Evolutionary conservation across 1,284 basidiomycete genomes (phyloP).

Genomic region (Ceratobasidium sp.): DNA sequence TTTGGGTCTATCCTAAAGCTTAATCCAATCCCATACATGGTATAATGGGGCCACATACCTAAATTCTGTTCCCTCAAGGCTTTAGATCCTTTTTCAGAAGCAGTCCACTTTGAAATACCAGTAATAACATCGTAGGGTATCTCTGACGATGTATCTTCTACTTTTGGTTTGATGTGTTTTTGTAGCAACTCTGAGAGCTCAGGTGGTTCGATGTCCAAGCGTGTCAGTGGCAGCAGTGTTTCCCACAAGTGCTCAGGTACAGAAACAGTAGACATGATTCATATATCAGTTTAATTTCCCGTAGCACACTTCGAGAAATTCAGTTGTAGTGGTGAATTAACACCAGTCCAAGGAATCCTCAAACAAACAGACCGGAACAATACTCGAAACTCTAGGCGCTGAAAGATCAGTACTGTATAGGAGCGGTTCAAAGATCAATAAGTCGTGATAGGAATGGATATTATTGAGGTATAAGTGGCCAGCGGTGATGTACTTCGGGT

Average conservation of each 20-base stretch:
- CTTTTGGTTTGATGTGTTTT: conserved; percentile 40
- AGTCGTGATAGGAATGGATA: no score
- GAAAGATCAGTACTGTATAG: no score
- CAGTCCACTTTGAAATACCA: conserved; percentile 71
- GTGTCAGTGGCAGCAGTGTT: conserved; percentile 4
- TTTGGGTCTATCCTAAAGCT: conserved; percentile 50
- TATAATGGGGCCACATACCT: conserved; percentile 9
- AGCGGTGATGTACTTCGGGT: background rate
- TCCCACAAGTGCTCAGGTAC: conserved; percentile 29
- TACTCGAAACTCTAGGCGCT: background rate
- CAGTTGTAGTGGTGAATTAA: no score
- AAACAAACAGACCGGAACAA: no score
- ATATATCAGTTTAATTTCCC: background rate
- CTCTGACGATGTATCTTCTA: conserved; percentile 50
- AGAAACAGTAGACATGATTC: conserved; percentile 21
- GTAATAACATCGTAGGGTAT: conserved; percentile 68
- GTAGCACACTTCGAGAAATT: no score
- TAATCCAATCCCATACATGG: background rate
- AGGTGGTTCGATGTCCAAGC: conserved; percentile 2
- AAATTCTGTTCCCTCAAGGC: conserved; percentile 58
- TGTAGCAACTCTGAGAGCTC: conserved; percentile 1
- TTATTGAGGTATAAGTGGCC: background rate
- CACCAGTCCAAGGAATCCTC: no score
- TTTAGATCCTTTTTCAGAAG: conserved; percentile 57
- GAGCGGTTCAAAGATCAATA: no score